Evolutionary conservation across 176 grass and related monocot species (phyloP).

Genomic region (Cocos nucifera): DNA sequence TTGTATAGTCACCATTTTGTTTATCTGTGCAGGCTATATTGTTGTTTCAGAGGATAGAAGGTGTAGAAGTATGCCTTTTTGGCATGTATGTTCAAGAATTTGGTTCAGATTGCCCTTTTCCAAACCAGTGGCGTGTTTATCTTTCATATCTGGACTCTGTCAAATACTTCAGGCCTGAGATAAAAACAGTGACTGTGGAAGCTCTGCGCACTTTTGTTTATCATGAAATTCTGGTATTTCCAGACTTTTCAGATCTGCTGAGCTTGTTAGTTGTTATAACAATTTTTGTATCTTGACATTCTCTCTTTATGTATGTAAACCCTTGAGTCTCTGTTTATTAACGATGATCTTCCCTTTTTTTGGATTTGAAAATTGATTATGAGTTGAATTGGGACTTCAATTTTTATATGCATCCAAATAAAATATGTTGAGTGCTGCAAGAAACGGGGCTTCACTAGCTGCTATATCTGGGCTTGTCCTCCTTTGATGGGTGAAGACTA

Average conservation of each 20-base stretch:
- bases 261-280: too few species aligned
- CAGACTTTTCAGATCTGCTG: neutral
- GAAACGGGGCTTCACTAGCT: too few species aligned
- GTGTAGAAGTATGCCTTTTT: slow-evolving; percentile 98
- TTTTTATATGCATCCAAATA: too few species aligned
- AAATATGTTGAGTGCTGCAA: too few species aligned
- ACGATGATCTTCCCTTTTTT: too few species aligned
- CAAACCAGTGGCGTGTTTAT: slow-evolving; percentile 89
- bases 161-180: slow-evolving; percentile 96
- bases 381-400: too few species aligned
- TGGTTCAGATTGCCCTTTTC: slow-evolving; percentile 77
- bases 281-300: too few species aligned
- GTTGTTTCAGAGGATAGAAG: slow-evolving; percentile 99
- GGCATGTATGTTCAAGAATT: slow-evolving; percentile 99
- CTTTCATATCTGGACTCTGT: slow-evolving; percentile 99
- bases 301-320: too few species aligned
- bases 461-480: too few species aligned
- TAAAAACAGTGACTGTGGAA: slow-evolving; percentile 68
- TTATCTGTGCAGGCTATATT: slow-evolving; percentile 68
- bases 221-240: slow-evolving; percentile 96
- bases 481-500: too few species aligned
- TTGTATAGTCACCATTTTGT: slow-evolving; percentile 13
- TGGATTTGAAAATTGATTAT: too few species aligned
- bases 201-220: slow-evolving; percentile 91
- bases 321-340: too few species aligned